Evolutionary conservation across 192 early-diverging fungal species (phyloP).

Genomic region (Umbelopsis isabellina): DNA sequence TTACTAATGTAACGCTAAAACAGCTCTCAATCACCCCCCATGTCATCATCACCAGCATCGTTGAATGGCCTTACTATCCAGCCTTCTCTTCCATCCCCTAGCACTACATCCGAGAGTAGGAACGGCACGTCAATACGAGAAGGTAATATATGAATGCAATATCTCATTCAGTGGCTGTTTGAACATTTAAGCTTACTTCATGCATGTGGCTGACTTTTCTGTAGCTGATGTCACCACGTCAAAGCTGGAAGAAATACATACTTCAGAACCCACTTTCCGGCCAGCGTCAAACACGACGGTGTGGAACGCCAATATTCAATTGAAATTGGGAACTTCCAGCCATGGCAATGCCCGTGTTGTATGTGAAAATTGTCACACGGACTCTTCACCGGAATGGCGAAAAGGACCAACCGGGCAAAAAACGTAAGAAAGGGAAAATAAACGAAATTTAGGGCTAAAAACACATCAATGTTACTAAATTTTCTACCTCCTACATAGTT

Average conservation of each 20-base stretch:
- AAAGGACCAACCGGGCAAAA: conserved; percentile 42
- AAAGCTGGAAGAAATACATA: neutral
- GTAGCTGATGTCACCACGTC: neutral
- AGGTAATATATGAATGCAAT: neutral
- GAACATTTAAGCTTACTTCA: too few relatives aligned
- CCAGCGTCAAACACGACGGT: neutral
- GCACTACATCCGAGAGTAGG: too few relatives aligned
- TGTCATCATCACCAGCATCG: conserved; percentile 4
- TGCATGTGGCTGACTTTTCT: neutral
- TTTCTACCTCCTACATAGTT: conserved; percentile 19
- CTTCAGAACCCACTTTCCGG: neutral
- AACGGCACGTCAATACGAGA: too few relatives aligned
- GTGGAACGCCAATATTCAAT: conserved; percentile 1
- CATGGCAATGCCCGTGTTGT: neutral
- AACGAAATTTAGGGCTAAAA: neutral
- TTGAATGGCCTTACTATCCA: too few relatives aligned
- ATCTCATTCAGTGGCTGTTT: too few relatives aligned
- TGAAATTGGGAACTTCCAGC: neutral
- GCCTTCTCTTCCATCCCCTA: too few relatives aligned
- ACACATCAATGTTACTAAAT: neutral
- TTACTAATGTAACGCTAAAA: neutral
- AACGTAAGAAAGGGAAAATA: conserved; percentile 28
- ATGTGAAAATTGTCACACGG: conserved; percentile 40
- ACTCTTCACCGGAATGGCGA: conserved; percentile 39
- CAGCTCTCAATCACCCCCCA: conserved; percentile 4